Base-by-base conservation (phyloP, 1,139 yeast genomes). In the Yamadazyma membranifaciens region DNA sequence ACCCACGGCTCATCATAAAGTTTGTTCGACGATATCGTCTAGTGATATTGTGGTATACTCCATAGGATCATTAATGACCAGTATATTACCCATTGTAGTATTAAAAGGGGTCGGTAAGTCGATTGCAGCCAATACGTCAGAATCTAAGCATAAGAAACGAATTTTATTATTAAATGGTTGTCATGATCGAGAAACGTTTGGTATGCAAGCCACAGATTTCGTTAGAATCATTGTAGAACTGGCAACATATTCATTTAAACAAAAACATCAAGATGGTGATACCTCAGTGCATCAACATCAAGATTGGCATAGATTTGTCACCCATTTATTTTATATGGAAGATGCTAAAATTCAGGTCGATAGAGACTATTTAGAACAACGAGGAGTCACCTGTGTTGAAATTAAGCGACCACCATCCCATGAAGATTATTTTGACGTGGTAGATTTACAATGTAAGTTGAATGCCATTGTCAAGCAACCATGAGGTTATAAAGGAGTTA, bases 61-160 rank as follows among this genome's bases (percentile, higher is more conserved):
- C 1, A 85, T 91, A 44, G 97, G 97, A 1, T 86, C 95, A 2
- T 65, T 91, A 34, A 85, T 87, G 83, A 89, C 97, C 0, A 86
- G 95, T 43, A 78, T 86, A 7, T 65, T 87, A 2, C 97, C 97
- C 0, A 80, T 88, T 0, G 65, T 88, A 3, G 76, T 87, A 9
- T 64, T 87, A 5, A 80, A 80, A 43, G 95, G 95, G 1, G 75
- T 87, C 16, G 94, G 91, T 0, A 72, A 69, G 34, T 80, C 86
- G 1, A 69, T 72, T 34, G 66, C 69, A n/a, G 54, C 47, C 12
- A 63, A 73, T 70, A 33, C 43, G 22, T 34, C 50, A 20, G 31
- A 40, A 17, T 9, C 53, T 38, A 48, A 46, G 9, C 51, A 53
- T 7, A 68, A 73, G 37, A 72, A 69, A 41, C 76, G 79, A 51